Base-by-base conservation (phyloP, 1,139 yeast species). In the Diutina pseudorugosa region DNA sequence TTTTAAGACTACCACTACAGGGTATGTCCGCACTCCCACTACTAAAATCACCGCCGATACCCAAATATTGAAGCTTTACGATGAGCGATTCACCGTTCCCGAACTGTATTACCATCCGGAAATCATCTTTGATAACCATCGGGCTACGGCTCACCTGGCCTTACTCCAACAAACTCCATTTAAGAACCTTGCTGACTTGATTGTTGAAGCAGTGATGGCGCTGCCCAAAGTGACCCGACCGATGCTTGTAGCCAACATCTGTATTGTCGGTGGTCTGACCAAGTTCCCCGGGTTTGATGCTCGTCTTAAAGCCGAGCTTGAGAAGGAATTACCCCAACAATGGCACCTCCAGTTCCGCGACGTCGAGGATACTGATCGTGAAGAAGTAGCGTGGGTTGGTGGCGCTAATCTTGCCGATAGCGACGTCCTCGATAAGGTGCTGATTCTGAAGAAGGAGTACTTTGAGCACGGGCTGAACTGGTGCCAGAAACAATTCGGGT, bases 21-120 rank as follows among this genome's bases (percentile, higher is more conserved):
- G 95, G 1, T 82, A 80, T 65, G 79, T 83, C 19, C 57, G 73
- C 51, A 68, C 73, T n/a, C 68, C 71, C 41, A 64, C 65, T 30
- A 60, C 66, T 59, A 55, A 57, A 44, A 54, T 59, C 43, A 59
- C 59, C 64, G 3, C 60, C 54, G 87, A 82, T 52, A 71, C 81
- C 5, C 97, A 90, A 63, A 73, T 83, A 1, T 69, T 93, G 50
- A 70, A 75, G 47, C 72, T 94, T 12, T 76, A 76, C 33, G 97
- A 91, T 63, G 98, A 94, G 64, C 68, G 96, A 53, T 93, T 93
- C 64, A 75, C 88, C 2, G 78, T 87, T 2, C 97, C 98, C 0
- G 99, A 94, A 63, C 72, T 89, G 1, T 72, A 87, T 51, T 91
- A 88, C 67, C 88, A 84, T 58, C 98, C 99, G 0, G 91, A 85